These are phyloP conservation scores for Rhodomyrtus psidioides DNA, from an alignment of 441 rosid genomes.

Conservation along the genomic window DNA sequence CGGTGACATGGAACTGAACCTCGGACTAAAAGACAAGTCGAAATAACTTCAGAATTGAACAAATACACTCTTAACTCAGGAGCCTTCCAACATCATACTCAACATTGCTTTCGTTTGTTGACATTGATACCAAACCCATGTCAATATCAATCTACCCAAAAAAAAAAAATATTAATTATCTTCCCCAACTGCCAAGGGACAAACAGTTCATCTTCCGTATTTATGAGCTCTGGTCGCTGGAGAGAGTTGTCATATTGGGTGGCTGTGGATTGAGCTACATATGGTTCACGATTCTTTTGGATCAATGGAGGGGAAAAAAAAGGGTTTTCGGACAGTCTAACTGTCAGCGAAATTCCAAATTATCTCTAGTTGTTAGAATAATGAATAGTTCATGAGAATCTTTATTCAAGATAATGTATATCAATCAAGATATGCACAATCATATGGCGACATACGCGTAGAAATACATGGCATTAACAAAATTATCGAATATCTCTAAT, in stretches of 20 bases:
- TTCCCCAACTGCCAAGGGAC: neutral
- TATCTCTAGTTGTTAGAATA: too few species aligned
- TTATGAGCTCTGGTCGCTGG: neutral
- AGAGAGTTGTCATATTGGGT: neutral
- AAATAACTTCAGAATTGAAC: neutral
- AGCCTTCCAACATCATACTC: neutral
- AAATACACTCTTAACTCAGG: fast-evolving
- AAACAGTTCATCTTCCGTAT: neutral
- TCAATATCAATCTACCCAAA: neutral
- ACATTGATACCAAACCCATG: neutral
- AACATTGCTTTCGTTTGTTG: neutral
- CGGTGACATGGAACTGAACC: neutral
- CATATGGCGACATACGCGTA: too few species aligned
- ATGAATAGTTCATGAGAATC: too few species aligned
- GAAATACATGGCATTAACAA: too few species aligned
- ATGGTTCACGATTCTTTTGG: neutral
- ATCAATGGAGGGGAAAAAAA: neutral
- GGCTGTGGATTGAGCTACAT: neutral
- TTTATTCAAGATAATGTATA: too few species aligned
- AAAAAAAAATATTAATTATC: neutral
- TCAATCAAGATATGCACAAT: too few species aligned
- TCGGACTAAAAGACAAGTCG: too few species aligned
- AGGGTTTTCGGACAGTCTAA: neutral
- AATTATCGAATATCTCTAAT: too few species aligned
- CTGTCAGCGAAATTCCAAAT: neutral